Percentiles rank a stretch among this genome's conserved stretches.
Evolutionary conservation across 441 rosid species (phyloP).

Genomic region (Erodium texanum): DNA sequence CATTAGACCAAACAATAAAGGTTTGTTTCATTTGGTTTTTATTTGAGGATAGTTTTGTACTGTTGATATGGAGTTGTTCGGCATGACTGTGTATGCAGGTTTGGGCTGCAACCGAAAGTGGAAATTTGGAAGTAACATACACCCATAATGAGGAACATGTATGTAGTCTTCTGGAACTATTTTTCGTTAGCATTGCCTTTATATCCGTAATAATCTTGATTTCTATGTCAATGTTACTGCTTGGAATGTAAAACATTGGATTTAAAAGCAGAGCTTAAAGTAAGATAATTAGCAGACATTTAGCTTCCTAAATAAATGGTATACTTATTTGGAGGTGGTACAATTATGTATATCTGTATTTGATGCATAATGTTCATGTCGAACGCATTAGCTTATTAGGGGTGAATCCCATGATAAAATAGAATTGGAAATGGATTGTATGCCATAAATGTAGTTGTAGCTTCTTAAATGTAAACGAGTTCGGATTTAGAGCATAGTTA

Average conservation of each 20-base stretch:
- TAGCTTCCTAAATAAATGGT: too few relatives aligned
- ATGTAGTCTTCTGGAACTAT: constrained; percentile 21
- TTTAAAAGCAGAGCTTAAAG: background rate
- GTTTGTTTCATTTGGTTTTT: constrained; percentile 24
- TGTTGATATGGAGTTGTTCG: background rate
- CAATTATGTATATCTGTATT: too few relatives aligned
- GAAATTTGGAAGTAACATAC: constrained; percentile 83
- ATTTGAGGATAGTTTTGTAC: background rate
- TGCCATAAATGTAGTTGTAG: background rate
- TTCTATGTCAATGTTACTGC: background rate
- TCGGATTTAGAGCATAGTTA: background rate
- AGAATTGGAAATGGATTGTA: background rate
- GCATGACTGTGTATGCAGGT: constrained; percentile 39
- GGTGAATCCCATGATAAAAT: too few relatives aligned
- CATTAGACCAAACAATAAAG: constrained; percentile 89
- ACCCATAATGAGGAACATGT: constrained; percentile 89
- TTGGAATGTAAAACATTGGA: background rate
- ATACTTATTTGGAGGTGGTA: too few relatives aligned
- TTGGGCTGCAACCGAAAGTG: constrained; percentile 90
- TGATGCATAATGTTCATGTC: too few relatives aligned
- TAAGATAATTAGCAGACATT: background rate
- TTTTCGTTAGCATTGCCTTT: background rate
- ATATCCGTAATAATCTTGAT: background rate
- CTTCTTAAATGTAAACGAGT: background rate
- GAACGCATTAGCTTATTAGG: too few relatives aligned